Evolutionary conservation across 495 filamentous ascomycete genomes (phyloP).

Genomic region (Pyrenula aspistea): DNA sequence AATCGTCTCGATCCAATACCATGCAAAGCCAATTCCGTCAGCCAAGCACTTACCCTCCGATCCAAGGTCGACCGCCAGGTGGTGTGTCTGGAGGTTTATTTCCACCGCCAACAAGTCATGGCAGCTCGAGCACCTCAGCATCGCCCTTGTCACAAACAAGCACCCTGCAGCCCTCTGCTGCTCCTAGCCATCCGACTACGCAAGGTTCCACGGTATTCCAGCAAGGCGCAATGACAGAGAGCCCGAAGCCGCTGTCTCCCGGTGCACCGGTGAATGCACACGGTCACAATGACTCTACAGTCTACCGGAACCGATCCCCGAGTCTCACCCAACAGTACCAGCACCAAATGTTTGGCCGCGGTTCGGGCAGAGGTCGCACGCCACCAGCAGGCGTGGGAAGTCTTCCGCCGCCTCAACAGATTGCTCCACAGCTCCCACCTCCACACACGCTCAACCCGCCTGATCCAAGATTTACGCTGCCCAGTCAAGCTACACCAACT

Average conservation of each 20-base stretch:
- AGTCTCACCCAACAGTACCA: conserved; percentile 55
- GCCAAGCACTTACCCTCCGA: conserved; percentile 69
- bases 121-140: conserved; percentile 35
- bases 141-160: conserved; percentile 40
- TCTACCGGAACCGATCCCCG: conserved; percentile 56
- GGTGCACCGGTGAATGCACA: conserved; percentile 49
- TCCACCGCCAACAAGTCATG: conserved; percentile 41
- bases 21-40: conserved; percentile 44
- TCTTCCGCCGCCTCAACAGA: conserved; percentile 12
- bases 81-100: conserved; percentile 41
- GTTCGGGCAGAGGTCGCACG: conserved; percentile 20
- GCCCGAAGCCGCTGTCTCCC: conserved; percentile 76
- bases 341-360: conserved; percentile 51
- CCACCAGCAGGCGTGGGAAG: conserved; percentile 16
- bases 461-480: conserved; percentile 15
- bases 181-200: conserved; percentile 20
- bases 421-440: conserved; percentile 26
- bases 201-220: conserved; percentile 48
- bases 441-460: conserved; percentile 19
- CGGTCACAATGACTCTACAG: conserved; percentile 31
- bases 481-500: conserved; percentile 10
- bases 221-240: conserved; percentile 68
- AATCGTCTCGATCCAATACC: conserved; percentile 26
- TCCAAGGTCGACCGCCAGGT: conserved; percentile 27
- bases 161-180: conserved; percentile 33